Evolutionary conservation across 2,329 filamentous ascomycete species (phyloP).

Genomic region (Orbilia brochopaga): DNA sequence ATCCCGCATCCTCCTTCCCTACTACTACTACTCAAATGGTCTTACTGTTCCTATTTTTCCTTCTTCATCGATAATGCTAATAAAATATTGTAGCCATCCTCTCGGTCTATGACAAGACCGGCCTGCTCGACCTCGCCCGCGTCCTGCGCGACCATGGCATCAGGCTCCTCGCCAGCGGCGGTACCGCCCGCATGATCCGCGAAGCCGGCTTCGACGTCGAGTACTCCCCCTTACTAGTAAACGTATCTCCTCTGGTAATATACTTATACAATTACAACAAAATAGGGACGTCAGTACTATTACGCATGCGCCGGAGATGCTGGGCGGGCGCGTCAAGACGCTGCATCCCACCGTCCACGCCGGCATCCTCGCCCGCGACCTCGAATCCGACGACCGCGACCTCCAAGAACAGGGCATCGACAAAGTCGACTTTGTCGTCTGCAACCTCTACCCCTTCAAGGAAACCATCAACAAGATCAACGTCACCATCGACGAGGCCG

Average conservation of each 20-base stretch:
- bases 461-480: slow-evolving; percentile 97
- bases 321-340: slow-evolving; percentile 90
- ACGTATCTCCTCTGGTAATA: no score
- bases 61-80: slow-evolving; percentile 18
- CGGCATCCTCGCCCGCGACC: slow-evolving; percentile 85
- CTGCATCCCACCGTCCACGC: slow-evolving; percentile 90
- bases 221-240: slow-evolving; percentile 64
- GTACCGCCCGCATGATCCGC: slow-evolving; percentile 93
- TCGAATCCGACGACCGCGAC: slow-evolving; percentile 95
- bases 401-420: slow-evolving; percentile 92
- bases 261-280: neutral
- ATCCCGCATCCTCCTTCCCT: neutral
- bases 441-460: slow-evolving; percentile 99
- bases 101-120: slow-evolving; percentile 99
- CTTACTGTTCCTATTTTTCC: no score
- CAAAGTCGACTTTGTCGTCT: slow-evolving; percentile 94
- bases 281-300: slow-evolving; percentile 92
- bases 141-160: slow-evolving; percentile 87
- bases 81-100: slow-evolving; percentile 75
- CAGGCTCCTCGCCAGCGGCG: slow-evolving; percentile 89
- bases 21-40: no score
- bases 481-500: slow-evolving; percentile 93
- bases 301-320: slow-evolving; percentile 96
- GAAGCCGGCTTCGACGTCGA: slow-evolving; percentile 95
- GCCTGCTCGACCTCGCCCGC: slow-evolving; percentile 88